Base-by-base conservation (phyloP, 129 eudicot species). In the Erigeron canadensis region DNA sequence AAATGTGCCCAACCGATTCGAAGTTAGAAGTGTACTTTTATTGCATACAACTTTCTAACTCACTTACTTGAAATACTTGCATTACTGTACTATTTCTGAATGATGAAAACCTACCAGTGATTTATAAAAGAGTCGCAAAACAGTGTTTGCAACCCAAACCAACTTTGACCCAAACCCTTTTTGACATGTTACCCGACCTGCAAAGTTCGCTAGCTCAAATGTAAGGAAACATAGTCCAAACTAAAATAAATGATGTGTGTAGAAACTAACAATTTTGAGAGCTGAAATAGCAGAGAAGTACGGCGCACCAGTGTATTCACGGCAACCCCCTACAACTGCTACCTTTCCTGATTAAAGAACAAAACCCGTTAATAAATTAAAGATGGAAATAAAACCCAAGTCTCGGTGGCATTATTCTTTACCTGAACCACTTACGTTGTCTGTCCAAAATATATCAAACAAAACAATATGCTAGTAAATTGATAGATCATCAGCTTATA, bases 301-400 rank as follows among this genome's bases (percentile, higher is more conserved):
- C 5, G 99, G 99, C 22, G 99, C 99, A 65, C 99, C 99, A 10
- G 99, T 95, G 83, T 95, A 95, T 74, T 95, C 99, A 21, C 99
- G 93, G 76, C 99, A 95, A 63, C 99, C 99, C 10, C 99, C 99
- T 39, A 95, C 72, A 75, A 95, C 99, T 17, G 97, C 99, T 68
- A 95, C 88, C 85, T 86, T 95, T 74, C 97, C 99, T 94, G 91
- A 51, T 65, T 63, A 56, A 57, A n/a, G 38, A 63, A 47, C 56
- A 77, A 72, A 71, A 13, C 7, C 12, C 43, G 12, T 70, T 4
- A 66, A 41, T 17, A 23, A 1, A 5, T 37, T 44, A 8, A 61
- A 68, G 40, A 5, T 42, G 45, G 42, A 42, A 67, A 65, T 61
- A 38, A 4, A 53, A 10, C 47, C 65, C 44, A n/a, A 42, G 34